These are phyloP conservation scores for Monosporascus sp. DNA, from an alignment of 2,329 filamentous ascomycete species.

Conservation along the genomic window DNA sequence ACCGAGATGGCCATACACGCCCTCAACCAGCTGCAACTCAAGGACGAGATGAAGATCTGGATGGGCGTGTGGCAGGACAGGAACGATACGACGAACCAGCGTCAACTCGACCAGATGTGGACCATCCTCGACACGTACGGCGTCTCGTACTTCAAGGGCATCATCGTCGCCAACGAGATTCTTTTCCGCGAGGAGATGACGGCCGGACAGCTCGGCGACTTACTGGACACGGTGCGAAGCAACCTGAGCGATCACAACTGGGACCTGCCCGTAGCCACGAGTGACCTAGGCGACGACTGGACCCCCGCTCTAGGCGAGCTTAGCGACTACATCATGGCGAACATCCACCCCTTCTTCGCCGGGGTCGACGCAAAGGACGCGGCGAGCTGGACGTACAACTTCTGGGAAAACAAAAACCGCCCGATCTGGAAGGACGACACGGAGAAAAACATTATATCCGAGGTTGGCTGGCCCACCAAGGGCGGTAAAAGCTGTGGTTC, in stretches of 20 bases:
- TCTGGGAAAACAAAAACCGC: constrained; percentile 70
- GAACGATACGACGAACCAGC: constrained; percentile 75
- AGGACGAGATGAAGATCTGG: constrained; percentile 78
- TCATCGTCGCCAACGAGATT: constrained; percentile 79
- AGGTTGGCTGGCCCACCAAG: constrained; percentile 84
- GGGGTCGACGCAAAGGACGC: constrained; percentile 65
- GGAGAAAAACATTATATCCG: constrained; percentile 72
- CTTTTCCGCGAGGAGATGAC: constrained; percentile 73
- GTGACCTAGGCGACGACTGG: constrained; percentile 89
- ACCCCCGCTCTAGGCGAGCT: constrained; percentile 58
- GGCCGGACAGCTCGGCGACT: constrained; percentile 51
- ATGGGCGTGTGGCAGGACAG: constrained; percentile 88
- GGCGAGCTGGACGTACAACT: constrained; percentile 73
- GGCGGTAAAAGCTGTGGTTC: constrained; percentile 75
- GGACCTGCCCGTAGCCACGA: constrained; percentile 74
- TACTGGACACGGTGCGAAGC: constrained; percentile 63
- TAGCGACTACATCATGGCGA: constrained; percentile 90
- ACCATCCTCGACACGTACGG: constrained; percentile 67
- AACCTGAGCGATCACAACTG: constrained; percentile 65
- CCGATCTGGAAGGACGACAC: constrained; percentile 57
- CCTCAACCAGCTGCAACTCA: constrained; percentile 66
- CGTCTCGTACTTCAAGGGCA: constrained; percentile 65
- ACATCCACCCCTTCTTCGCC: constrained; percentile 94
- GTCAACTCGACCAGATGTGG: constrained; percentile 83
- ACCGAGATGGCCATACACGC: constrained; percentile 88